Percentiles rank a stretch among this genome's conserved stretches.
Evolutionary conservation across 495 filamentous ascomycete species (phyloP).

Genomic region (Aspergillus ostianus): DNA sequence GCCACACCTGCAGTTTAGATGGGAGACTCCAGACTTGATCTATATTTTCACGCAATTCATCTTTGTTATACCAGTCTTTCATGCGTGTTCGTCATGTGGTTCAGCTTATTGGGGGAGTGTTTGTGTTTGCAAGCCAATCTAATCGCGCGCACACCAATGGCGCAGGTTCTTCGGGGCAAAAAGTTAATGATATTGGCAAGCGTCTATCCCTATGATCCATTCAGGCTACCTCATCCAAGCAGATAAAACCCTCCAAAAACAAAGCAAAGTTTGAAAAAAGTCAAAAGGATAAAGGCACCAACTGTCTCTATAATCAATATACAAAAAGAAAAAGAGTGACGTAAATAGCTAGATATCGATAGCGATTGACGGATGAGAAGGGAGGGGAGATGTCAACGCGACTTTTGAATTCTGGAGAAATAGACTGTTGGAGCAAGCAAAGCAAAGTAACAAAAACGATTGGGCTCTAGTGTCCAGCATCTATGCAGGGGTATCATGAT

Average conservation of each 20-base stretch:
- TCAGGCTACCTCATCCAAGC: background rate
- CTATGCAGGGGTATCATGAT: constrained; percentile 35
- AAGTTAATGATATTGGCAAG: background rate
- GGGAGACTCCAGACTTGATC: constrained; percentile 19
- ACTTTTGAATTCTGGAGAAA: background rate
- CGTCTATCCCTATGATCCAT: background rate
- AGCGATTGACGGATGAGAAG: background rate
- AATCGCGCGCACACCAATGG: background rate
- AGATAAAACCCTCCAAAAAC: background rate
- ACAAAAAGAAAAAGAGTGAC: background rate
- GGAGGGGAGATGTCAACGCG: background rate
- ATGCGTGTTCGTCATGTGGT: background rate
- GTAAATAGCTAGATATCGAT: too few species aligned
- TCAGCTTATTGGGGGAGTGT: background rate
- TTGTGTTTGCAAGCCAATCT: background rate
- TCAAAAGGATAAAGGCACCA: background rate
- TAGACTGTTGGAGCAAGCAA: constrained; percentile 3
- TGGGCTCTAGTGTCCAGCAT: constrained; percentile 18
- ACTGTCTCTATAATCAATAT: background rate
- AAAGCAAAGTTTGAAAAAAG: too few species aligned
- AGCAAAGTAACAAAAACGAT: constrained; percentile 6
- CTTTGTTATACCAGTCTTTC: constrained; percentile 8
- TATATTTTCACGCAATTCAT: constrained; percentile 21
- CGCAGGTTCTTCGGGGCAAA: background rate
- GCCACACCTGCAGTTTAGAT: constrained; percentile 21